Evolutionary conservation across 345 rosid genomes (phyloP), one percentile per base, ranked within the genome.

Genomic region (Syzygium aqueum): DNA sequence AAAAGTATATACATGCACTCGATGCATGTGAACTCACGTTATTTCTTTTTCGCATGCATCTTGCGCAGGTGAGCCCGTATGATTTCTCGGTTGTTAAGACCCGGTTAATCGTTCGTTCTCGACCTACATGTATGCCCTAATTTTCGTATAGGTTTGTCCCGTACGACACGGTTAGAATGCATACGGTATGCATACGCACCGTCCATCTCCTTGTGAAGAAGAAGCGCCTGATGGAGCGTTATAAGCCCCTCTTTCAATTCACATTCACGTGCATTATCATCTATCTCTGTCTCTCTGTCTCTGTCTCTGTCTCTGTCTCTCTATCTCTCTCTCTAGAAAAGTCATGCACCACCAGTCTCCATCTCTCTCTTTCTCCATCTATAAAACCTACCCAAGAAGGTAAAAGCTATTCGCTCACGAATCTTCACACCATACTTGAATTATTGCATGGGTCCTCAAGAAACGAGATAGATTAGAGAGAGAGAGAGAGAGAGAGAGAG

Each of bases 161-260:
- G 49, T 3, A 2, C 7, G 80, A 73, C 80, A 10, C 23, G 80
- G 37, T 37, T 10, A 19, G 80, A 73, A 19, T 73, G 80, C 80
- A 19, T 1, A 61, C 33, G 3, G 73, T 30, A 30, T 22, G 5
- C 10, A 10, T 5, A 5, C 80, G 2, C 25, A 73, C 57, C 53
- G 51, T 53, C 50, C 84, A 23, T 86, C 88, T 83, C 85, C 93
- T 91, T 91, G 93, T 93, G 96, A 94, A 90, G 84, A 49, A 85
- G 92, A 88, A 88, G 92, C 90, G 90, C 85, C 91, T 27, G 88
- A 87, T 89, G 95, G 85, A 86, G 87, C 86, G 87, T 80, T 90
- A 87, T 50, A 51, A 28, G 80, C 85, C 86, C 88, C 56, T 89
- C 86, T 88, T 14, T 84, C 88, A 51, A 86, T 87, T 21, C 85